phyloP scores from a whole-genome alignment of 768 basidiomycete species.

The Mycena epipterygia region DNA sequence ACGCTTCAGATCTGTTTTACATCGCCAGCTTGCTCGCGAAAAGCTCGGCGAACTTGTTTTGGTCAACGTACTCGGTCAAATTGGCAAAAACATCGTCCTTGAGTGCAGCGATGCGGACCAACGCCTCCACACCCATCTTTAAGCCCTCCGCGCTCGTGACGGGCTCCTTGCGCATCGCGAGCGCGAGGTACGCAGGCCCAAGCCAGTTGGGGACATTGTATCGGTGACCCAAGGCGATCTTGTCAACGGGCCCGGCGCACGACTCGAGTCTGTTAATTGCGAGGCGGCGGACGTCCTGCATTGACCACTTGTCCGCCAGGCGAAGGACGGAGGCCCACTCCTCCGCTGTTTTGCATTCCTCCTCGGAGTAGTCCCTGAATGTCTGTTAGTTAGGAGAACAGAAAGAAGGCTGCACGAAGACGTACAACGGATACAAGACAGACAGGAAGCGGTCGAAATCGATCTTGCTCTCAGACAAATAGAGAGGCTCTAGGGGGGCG shows the following conservation, averaged over 20 bases:
- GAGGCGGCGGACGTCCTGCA: slow-evolving; percentile 46
- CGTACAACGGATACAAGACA: slow-evolving; percentile 53
- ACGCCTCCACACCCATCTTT: slow-evolving; percentile 47
- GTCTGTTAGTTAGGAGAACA: neutral
- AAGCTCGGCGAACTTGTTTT: slow-evolving; percentile 26
- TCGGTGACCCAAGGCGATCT: slow-evolving; percentile 47
- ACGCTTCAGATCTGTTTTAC: neutral
- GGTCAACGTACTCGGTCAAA: slow-evolving; percentile 27
- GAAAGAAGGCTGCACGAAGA: slow-evolving; percentile 5
- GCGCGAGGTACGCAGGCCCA: slow-evolving; percentile 50
- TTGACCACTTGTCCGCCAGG: slow-evolving; percentile 47
- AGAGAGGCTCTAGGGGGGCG: neutral
- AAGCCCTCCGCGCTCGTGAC: slow-evolving; percentile 44
- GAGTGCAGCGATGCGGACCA: slow-evolving; percentile 48
- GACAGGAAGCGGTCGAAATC: slow-evolving; percentile 51
- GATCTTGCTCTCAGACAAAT: slow-evolving; percentile 54
- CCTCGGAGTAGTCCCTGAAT: slow-evolving; percentile 43
- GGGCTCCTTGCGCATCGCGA: slow-evolving; percentile 46
- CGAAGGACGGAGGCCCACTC: slow-evolving; percentile 55
- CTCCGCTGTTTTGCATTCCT: slow-evolving; percentile 48
- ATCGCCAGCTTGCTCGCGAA: slow-evolving; percentile 29
- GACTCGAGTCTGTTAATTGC: slow-evolving; percentile 47
- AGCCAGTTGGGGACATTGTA: slow-evolving; percentile 51
- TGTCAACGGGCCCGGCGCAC: slow-evolving; percentile 46
- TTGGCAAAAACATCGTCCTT: slow-evolving; percentile 43